Evolutionary conservation across 352 stramenopile species (phyloP).

Genomic region (Pythium aquatile): DNA sequence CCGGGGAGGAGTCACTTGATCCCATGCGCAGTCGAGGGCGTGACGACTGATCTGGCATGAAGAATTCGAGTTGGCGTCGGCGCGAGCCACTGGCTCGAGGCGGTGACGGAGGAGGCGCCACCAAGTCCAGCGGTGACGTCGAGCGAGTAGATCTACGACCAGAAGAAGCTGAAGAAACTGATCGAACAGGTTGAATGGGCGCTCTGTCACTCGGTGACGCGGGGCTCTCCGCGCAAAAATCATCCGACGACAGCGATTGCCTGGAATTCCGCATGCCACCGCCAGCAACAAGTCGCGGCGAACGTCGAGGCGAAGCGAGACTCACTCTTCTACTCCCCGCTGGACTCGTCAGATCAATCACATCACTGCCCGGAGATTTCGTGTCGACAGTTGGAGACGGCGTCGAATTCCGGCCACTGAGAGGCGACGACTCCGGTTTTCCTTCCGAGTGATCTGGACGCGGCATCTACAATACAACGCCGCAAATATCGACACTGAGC

Average conservation of each 20-base stretch:
- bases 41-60: conserved; percentile 15
- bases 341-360: conserved; percentile 70
- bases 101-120: conserved; percentile 5
- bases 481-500: neutral
- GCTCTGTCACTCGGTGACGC: conserved; percentile 26
- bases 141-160: conserved; percentile 1
- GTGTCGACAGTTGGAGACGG: neutral
- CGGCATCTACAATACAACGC: neutral
- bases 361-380: conserved; percentile 15
- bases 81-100: conserved; percentile 9
- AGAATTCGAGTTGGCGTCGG: conserved; percentile 43
- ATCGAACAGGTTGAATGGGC: neutral
- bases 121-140: neutral
- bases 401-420: neutral
- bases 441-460: neutral
- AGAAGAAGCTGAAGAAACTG: neutral
- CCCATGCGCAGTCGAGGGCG: conserved; percentile 24
- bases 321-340: conserved; percentile 14
- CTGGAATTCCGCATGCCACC: conserved; percentile 3
- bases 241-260: conserved; percentile 29
- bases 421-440: neutral
- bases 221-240: conserved; percentile 60
- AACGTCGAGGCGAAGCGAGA: conserved; percentile 6
- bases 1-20: conserved; percentile 15
- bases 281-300: neutral